Percentiles rank a stretch among this genome's conserved stretches.
These are phyloP conservation scores for Glycine tomentella DNA, from an alignment of 306 rosid species.

Conservation along the genomic window DNA sequence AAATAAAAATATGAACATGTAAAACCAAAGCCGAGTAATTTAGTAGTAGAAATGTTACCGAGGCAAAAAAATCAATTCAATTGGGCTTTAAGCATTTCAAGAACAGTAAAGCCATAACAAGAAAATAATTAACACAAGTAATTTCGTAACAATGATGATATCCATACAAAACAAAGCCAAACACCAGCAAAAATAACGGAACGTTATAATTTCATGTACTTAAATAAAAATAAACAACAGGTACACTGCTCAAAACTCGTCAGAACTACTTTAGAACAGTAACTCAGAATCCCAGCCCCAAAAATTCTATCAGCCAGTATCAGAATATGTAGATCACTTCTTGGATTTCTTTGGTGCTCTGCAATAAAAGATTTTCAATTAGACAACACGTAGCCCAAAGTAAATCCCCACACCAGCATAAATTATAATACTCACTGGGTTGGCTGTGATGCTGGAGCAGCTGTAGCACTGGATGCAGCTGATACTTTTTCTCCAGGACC, in stretches of 20 bases:
- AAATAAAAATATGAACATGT: no score
- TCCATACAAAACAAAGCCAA: slow-evolving; percentile 33
- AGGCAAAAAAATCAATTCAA: not conserved
- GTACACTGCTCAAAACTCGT: slow-evolving; percentile 55
- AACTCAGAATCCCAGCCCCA: slow-evolving; percentile 31
- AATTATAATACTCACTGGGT: slow-evolving; percentile 63
- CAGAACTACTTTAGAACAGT: slow-evolving; percentile 60
- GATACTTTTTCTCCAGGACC: slow-evolving; percentile 80
- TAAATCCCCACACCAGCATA: not conserved
- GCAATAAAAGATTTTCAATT: slow-evolving; percentile 36
- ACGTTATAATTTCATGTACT: slow-evolving; percentile 54
- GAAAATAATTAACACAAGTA: not conserved
- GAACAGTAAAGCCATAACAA: not conserved
- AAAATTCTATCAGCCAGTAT: slow-evolving; percentile 27
- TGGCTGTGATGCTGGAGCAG: slow-evolving; percentile 61
- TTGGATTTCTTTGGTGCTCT: slow-evolving; percentile 82
- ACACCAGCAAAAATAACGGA: slow-evolving; percentile 12
- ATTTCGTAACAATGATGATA: not conserved
- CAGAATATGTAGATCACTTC: slow-evolving; percentile 57
- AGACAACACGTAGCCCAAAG: not conserved
- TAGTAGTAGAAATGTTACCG: not conserved
- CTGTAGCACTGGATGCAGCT: slow-evolving; percentile 51
- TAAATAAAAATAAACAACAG: slow-evolving; percentile 50
- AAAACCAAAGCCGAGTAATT: not conserved
- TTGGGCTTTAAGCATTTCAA: not conserved